These are phyloP conservation scores for Pichia sp. DNA, from an alignment of 1,139 yeast genomes.

Conservation along the genomic window DNA sequence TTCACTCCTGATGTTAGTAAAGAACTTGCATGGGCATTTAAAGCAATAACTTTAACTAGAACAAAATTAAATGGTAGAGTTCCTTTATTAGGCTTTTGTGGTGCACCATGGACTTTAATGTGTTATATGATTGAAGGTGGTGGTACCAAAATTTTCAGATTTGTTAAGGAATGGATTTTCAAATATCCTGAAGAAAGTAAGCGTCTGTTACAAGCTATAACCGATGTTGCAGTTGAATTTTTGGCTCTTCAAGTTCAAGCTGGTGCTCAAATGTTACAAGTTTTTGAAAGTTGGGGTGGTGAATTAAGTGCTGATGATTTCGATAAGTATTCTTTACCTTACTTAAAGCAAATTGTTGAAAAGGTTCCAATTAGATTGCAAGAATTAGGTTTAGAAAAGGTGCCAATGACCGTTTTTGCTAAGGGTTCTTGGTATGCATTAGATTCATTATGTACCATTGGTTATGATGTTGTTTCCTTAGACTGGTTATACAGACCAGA, in stretches of 20 bases:
- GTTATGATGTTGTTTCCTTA: constrained; percentile 80
- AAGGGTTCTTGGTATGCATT: constrained; percentile 98
- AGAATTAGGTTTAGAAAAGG: constrained; percentile 69
- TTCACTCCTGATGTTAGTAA: constrained; percentile 62
- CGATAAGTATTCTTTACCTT: constrained; percentile 82
- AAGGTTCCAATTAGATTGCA: constrained; percentile 62
- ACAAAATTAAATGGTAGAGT: constrained; percentile 80
- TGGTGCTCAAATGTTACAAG: constrained; percentile 96
- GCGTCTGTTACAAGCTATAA: constrained; percentile 64
- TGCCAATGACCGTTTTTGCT: constrained; percentile 88
- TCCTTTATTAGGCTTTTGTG: constrained; percentile 91
- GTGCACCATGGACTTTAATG: constrained; percentile 96
- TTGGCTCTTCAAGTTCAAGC: constrained; percentile 93
- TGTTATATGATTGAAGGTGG: constrained; percentile 99
- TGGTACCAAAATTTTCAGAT: constrained; percentile 86
- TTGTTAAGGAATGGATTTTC: constrained; percentile 89
- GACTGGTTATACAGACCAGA: constrained; percentile 90
- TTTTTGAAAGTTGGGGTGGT: constrained; percentile 98
- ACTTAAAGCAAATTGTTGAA: constrained; percentile 66
- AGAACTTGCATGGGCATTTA: constrained; percentile 90
- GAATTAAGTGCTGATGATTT: constrained; percentile 90
- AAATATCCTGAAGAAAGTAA: constrained; percentile 70
- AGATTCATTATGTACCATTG: constrained; percentile 76
- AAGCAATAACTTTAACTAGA: constrained; percentile 84
- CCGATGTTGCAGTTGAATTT: constrained; percentile 88